These are phyloP conservation scores for Podospora fimiseda DNA, from an alignment of 495 filamentous ascomycete species.

Conservation along the genomic window DNA sequence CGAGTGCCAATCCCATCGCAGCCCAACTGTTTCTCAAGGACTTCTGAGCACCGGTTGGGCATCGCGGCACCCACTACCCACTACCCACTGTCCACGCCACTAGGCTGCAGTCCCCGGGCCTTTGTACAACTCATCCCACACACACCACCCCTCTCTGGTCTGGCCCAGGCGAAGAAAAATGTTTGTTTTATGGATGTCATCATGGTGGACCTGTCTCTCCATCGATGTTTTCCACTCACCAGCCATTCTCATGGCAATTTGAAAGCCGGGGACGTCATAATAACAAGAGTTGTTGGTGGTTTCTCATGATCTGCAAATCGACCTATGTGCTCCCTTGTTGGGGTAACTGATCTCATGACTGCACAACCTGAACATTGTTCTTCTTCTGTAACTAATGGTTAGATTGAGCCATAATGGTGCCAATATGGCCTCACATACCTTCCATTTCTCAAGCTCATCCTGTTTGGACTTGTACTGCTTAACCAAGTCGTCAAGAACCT, in stretches of 20 bases:
- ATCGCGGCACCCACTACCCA: slow-evolving; percentile 31
- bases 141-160: slow-evolving; percentile 34
- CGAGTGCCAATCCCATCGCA: slow-evolving; percentile 31
- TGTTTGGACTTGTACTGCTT: slow-evolving; percentile 97
- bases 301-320: slow-evolving; percentile 4
- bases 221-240: neutral
- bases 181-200: slow-evolving; percentile 1
- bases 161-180: slow-evolving; percentile 6
- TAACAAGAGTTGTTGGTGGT: neutral
- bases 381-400: slow-evolving; percentile 64
- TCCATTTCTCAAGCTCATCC: slow-evolving; percentile 95
- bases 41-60: slow-evolving; percentile 37
- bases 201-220: neutral
- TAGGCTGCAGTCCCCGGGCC: slow-evolving; percentile 34
- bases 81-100: slow-evolving; percentile 26
- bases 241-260: neutral
- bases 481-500: slow-evolving; percentile 90
- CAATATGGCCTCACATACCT: slow-evolving; percentile 54
- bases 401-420: slow-evolving; percentile 4
- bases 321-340: neutral
- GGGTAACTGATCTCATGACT: slow-evolving; percentile 42
- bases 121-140: slow-evolving; percentile 50
- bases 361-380: slow-evolving; percentile 96
- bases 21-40: slow-evolving; percentile 24
- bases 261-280: slow-evolving; percentile 2